Evolutionary conservation across 2,329 filamentous ascomycete genomes (phyloP), one percentile per base, ranked within the genome.

Genomic region (Talaromyces sp.): DNA sequence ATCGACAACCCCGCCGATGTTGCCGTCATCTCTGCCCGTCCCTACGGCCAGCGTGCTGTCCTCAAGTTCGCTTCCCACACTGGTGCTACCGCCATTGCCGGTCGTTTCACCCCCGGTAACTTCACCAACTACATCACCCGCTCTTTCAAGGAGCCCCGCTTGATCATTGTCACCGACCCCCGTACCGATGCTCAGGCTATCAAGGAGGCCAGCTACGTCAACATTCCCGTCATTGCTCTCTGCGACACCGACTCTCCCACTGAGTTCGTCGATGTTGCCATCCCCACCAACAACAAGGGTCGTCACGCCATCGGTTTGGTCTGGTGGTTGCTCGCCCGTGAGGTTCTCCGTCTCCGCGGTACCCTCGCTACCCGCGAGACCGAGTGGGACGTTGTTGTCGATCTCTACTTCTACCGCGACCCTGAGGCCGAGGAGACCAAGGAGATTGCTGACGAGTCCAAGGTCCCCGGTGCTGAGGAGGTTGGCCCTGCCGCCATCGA

Each of bases 101-200:
- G 95, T 86, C 95, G 95, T 82, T 99, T 99, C 91, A 99, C 95
- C 80, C 95, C 95, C 82, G 95, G 95, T 91, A 97, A 94, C 84
- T 99, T 99, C 91, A 99, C 95, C 88, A 99, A 99, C 90, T 99
- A 99, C 91, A 99, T 99, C 91, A 99, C 96, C 84, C 94, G 95
- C 80, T 98, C 95, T 72, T 99, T 99, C 93, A 97, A 97, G 90
- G 95, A 99, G 88, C 95, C 95, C 80, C 96, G 96, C 83, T 88
- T 99, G 80, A 98, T 99, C 84, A 89, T 99, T 82, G 95, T 99
- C 79, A 99, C 95, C 85, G 95, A 99, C 84, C 95, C 95, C 77
- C 94, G 96, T 85, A 99, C 96, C 86, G 95, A 99, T 79, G 92
- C 95, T 81, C 95, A 99, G 89, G 95, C 95, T 80, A 99, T 99